A percentile compares a stretch with the other conserved stretches of the same genome.
These are phyloP conservation scores for Candida glaebosa DNA, from an alignment of 805 yeast genomes.

Conservation along the genomic window DNA sequence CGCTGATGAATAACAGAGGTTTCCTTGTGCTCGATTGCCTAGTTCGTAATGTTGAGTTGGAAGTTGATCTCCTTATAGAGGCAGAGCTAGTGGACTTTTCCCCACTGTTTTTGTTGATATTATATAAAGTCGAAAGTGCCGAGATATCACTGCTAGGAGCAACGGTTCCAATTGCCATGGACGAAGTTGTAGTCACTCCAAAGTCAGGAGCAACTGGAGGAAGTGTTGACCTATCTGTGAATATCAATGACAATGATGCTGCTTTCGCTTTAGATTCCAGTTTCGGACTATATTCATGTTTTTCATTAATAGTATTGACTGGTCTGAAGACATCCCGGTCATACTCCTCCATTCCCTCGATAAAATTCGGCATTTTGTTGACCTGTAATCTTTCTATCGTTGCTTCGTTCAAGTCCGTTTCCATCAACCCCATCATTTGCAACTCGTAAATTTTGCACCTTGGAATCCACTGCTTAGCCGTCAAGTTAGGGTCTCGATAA, in stretches of 20 bases:
- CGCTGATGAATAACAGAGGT: neutral
- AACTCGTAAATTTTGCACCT: slow-evolving; percentile 90
- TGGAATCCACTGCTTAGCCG: slow-evolving; percentile 75
- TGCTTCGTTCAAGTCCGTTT: slow-evolving; percentile 73
- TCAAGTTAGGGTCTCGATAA: slow-evolving; percentile 60
- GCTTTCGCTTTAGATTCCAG: slow-evolving; percentile 3
- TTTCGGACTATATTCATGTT: slow-evolving; percentile 1
- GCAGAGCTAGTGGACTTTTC: slow-evolving; percentile 10
- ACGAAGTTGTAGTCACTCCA: slow-evolving; percentile 29
- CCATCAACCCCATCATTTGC: slow-evolving; percentile 98
- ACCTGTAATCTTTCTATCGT: slow-evolving; percentile 57
- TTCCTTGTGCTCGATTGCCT: neutral
- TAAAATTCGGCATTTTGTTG: slow-evolving; percentile 36
- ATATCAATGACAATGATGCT: slow-evolving; percentile 23
- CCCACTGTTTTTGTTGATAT: slow-evolving; percentile 27
- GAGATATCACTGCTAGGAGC: slow-evolving; percentile 26
- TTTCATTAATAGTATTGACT: neutral
- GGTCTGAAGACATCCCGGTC: slow-evolving; percentile 56
- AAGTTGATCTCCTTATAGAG: slow-evolving; percentile 1
- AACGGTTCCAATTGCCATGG: slow-evolving; percentile 38
- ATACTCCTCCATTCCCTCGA: slow-evolving; percentile 63
- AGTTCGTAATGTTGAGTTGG: slow-evolving; percentile 3
- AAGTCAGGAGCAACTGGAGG: slow-evolving; percentile 17
- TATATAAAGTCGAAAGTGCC: slow-evolving; percentile 37
- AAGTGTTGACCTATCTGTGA: slow-evolving; percentile 14